Percentiles rank a stretch among this genome's conserved stretches.
Evolutionary conservation across 2,329 filamentous ascomycete species (phyloP).

Genomic region (Tolypocladium album): DNA sequence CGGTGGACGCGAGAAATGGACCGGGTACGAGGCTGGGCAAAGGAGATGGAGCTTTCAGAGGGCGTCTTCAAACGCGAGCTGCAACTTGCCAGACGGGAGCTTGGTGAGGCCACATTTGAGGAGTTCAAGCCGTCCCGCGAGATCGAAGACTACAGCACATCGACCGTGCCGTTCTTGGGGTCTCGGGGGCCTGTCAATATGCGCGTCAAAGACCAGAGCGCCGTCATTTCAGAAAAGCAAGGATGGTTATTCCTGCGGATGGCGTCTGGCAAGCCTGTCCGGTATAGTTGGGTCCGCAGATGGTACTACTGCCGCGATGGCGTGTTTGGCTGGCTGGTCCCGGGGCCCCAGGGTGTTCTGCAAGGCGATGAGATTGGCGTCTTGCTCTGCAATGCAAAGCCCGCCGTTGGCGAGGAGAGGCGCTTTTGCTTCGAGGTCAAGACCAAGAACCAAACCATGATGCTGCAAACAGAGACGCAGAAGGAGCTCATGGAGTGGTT

Average conservation of each 20-base stretch:
- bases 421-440: conserved; percentile 98
- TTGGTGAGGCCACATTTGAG: conserved; percentile 66
- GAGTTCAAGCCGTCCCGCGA: conserved; percentile 75
- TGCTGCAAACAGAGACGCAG: conserved; percentile 90
- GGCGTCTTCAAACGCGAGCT: conserved; percentile 73
- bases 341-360: conserved; percentile 75
- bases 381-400: conserved; percentile 82
- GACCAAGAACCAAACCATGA: conserved; percentile 83
- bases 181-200: conserved; percentile 56
- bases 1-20: conserved; percentile 76
- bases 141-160: conserved; percentile 82
- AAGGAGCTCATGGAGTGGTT: conserved; percentile 90
- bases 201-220: conserved; percentile 40
- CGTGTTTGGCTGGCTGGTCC: conserved; percentile 89
- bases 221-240: conserved; percentile 67
- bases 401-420: conserved; percentile 83
- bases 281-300: conserved; percentile 79
- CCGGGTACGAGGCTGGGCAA: conserved; percentile 82
- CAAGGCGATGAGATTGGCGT: conserved; percentile 96
- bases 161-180: conserved; percentile 79
- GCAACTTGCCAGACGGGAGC: conserved; percentile 64
- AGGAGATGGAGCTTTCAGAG: conserved; percentile 89
- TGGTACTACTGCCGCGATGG: conserved; percentile 97
- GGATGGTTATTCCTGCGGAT: conserved; percentile 85
- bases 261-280: conserved; percentile 75